Evolutionary conservation across 2,329 filamentous ascomycete species (phyloP), one percentile per base, ranked within the genome.

Genomic region (Cladosporium phlei): DNA sequence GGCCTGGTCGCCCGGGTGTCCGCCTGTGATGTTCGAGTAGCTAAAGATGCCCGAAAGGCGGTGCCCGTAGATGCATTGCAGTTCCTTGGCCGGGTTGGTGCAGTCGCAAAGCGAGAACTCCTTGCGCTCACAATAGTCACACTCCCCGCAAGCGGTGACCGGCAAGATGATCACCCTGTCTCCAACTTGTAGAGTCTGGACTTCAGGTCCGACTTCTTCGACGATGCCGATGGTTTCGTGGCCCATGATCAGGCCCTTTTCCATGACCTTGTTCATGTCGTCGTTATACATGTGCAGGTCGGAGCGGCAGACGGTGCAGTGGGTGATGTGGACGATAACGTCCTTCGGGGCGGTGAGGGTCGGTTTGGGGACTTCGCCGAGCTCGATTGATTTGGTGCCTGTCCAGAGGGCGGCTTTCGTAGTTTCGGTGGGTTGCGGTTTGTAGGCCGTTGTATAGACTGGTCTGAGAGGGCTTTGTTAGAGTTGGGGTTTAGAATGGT

Each of bases 91-190:
- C 29, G 79, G 70, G 62, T 87, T 89, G 1, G 86, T 91, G 64
- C 73, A 79, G 58, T 89, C 85, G 64, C 86, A 93, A 58, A 86
- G 81, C 9, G 83, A 87, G 1, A 80, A 85, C 1, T 87, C 72
- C 62, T 87, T 86, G 65, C 85, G 76, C 53, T 82, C 76, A 70
- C 87, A 93, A 64, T 81, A 89, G 66, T 79, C 83, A 69, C 88
- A 93, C 16, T 66, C 57, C 32, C 66, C 71, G 52, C 68, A 75
- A 14, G 86, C 84, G 59, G 93, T 90, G 63, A 89, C 86, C 70
- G 93, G 93, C 6, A 82, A 85, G 1, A 84, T 86, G 1, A 94
- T 87, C 20, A 90, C 88, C 16, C 87, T 62, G 50, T 72, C 66
- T 14, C 35, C 55, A 43, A 66, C 66, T 53, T 64, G 57, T 52